Percentiles rank a stretch among this genome's conserved stretches.
These are phyloP conservation scores for Botrytis tulipae DNA, from an alignment of 2,329 filamentous ascomycete genomes.

Conservation along the genomic window DNA sequence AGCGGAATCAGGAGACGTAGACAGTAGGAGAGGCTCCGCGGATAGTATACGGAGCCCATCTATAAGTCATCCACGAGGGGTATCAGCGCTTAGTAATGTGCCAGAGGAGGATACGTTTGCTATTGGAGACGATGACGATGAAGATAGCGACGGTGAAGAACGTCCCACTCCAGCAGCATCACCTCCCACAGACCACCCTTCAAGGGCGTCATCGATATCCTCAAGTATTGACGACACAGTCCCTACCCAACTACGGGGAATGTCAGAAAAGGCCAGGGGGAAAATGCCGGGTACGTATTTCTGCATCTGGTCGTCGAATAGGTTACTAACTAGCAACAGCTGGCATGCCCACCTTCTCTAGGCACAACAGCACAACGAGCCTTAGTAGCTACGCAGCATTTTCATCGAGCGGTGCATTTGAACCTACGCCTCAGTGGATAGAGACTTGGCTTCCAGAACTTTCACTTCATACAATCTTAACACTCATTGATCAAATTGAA, in stretches of 20 bases:
- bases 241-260: constrained; percentile 78
- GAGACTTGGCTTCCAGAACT: constrained; percentile 92
- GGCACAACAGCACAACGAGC: constrained; percentile 86
- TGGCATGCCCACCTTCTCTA: constrained; percentile 75
- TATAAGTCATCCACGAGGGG: constrained; percentile 49
- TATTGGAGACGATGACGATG: constrained; percentile 78
- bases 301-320: not conserved
- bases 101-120: constrained; percentile 84
- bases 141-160: constrained; percentile 50
- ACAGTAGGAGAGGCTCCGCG: constrained; percentile 55
- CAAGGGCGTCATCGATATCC: constrained; percentile 66
- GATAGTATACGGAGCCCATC: constrained; percentile 67
- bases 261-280: constrained; percentile 95
- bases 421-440: constrained; percentile 81
- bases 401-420: constrained; percentile 62
- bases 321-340: constrained; percentile 44
- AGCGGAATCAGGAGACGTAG: constrained; percentile 49
- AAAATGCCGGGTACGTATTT: constrained; percentile 71
- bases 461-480: constrained; percentile 82
- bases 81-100: constrained; percentile 61
- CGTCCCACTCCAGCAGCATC: constrained; percentile 59
- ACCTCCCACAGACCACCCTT: constrained; percentile 61
- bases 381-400: constrained; percentile 64
- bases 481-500: constrained; percentile 66
- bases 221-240: constrained; percentile 72